phyloP scores from a whole-genome alignment of 495 filamentous ascomycete species.

The Lineolata rhizophorae region DNA sequence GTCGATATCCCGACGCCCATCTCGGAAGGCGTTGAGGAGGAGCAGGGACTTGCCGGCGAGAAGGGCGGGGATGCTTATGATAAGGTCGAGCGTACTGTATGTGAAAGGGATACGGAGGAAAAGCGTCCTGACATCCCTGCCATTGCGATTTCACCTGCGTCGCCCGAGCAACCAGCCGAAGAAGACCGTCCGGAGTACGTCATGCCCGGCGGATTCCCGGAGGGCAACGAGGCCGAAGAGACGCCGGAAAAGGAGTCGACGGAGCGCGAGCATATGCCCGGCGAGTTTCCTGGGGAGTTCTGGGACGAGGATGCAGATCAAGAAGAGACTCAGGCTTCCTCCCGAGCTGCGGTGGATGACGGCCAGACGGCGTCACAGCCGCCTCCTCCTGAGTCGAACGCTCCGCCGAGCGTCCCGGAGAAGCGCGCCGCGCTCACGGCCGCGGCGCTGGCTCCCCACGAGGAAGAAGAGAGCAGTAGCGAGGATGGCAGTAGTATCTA shows the following conservation, averaged over 20 bases:
- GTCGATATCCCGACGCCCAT: too few relatives aligned
- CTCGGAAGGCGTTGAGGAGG: too few relatives aligned
- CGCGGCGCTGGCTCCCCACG: neutral
- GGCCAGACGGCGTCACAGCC: too few relatives aligned
- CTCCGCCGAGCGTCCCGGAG: neutral
- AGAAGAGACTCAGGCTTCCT: too few relatives aligned
- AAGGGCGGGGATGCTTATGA: too few relatives aligned
- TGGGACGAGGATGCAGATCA: neutral
- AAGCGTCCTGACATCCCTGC: too few relatives aligned
- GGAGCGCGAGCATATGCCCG: neutral
- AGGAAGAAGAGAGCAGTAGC: slow-evolving; percentile 1
- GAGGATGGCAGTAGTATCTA: slow-evolving; percentile 49
- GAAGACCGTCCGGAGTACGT: slow-evolving; percentile 4
- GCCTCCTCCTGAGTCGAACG: too few relatives aligned
- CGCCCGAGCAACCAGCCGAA: slow-evolving; percentile 5
- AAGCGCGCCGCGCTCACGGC: neutral
- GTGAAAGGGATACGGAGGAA: too few relatives aligned
- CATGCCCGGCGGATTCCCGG: slow-evolving; percentile 7
- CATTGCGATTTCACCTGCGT: slow-evolving; percentile 10
- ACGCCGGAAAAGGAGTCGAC: neutral
- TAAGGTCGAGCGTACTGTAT: too few relatives aligned
- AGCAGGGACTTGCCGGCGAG: too few relatives aligned
- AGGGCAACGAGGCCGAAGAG: slow-evolving; percentile 5
- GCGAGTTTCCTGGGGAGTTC: neutral
- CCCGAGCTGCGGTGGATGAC: too few relatives aligned